A percentile compares a stretch with the other conserved stretches of the same genome.
Conservation (phyloP, 1,139 yeast genomes). For the Kodamaea fungicola region DNA sequence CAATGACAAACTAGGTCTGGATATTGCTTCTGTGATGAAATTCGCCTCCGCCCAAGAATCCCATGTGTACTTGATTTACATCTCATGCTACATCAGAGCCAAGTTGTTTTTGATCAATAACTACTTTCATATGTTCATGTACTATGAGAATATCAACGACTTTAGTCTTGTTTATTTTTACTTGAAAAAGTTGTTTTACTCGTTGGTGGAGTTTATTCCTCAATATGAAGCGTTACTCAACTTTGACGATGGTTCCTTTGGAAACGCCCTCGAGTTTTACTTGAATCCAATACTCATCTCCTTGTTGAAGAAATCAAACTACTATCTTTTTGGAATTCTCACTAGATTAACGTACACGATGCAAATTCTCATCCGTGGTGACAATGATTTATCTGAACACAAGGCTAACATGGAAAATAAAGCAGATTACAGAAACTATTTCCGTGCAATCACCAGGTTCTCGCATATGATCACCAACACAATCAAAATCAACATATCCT, state of each 20-base stretch:
- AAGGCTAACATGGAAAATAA: constrained; percentile 9
- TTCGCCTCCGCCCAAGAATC: constrained; percentile 2
- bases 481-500: constrained; percentile 13
- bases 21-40: constrained; percentile 4
- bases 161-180: constrained; percentile 12
- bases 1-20: constrained; percentile 1
- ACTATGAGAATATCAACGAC: constrained; percentile 12
- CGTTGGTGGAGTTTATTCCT: constrained; percentile 13
- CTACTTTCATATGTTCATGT: constrained; percentile 15
- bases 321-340: constrained; percentile 12
- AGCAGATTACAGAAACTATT: constrained; percentile 10
- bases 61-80: constrained; percentile 2
- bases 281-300: constrained; percentile 14
- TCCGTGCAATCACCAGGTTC: constrained; percentile 12
- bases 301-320: constrained; percentile 13
- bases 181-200: constrained; percentile 13
- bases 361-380: constrained; percentile 10
- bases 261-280: constrained; percentile 10
- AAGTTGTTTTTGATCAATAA: constrained; percentile 11
- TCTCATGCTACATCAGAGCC: constrained; percentile 10
- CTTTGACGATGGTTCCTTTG: constrained; percentile 12
- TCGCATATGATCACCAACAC: constrained; percentile 13
- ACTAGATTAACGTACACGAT: constrained; percentile 13
- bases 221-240: constrained; percentile 12
- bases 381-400: constrained; percentile 11